Base-by-base conservation (phyloP, 140 eudicot genomes). In the Erigeron philadelphicus region DNA sequence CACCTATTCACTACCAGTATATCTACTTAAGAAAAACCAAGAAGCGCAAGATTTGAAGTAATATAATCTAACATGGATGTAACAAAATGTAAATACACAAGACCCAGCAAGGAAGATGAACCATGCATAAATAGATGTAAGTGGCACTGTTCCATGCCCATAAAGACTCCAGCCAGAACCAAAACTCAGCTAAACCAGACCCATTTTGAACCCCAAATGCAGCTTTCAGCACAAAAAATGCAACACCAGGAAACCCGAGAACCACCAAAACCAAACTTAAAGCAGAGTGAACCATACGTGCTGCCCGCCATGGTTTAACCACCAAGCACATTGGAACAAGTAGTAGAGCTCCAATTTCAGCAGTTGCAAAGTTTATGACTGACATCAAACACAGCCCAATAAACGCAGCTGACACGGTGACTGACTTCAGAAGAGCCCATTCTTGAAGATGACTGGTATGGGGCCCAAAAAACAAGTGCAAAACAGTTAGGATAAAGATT, bases 131-230 rank as follows among this genome's bases (percentile, higher is more conserved):
- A 72, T 81, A 94, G 3, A 94, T 81, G 42, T 94, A 89, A 21
- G 99, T 94, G 13, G 95, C 99, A 69, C 99, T 94, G 65, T 87
- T 94, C 97, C 97, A 82, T 35, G 71, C 81, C 99, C 95, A 87
- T 11, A 94, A 81, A 44, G 97, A 83, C 85, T 87, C 97, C 6
- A 83, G 78, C 96, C 96, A 94, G 48, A 12, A 80, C 99, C 97
- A 94, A 78, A 89, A 89, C n/a, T 89, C 99, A 49, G 75, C 91
- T n/a, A 82, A 59, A 64, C 72, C 43, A 11, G 82, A 12, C 35
- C 59, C 76, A 63, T 81, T 77, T 58, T 59, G 77, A 66, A 90
- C 84, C 52, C 73, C 81, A 17, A 83, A 80, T 23, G 72, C 79
- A 57, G 88, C 85, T 75, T 70, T 89, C 77, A 83, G 19, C 72